Evolutionary conservation across 2,329 filamentous ascomycete species (phyloP).

Genomic region (Nemania sp.): DNA sequence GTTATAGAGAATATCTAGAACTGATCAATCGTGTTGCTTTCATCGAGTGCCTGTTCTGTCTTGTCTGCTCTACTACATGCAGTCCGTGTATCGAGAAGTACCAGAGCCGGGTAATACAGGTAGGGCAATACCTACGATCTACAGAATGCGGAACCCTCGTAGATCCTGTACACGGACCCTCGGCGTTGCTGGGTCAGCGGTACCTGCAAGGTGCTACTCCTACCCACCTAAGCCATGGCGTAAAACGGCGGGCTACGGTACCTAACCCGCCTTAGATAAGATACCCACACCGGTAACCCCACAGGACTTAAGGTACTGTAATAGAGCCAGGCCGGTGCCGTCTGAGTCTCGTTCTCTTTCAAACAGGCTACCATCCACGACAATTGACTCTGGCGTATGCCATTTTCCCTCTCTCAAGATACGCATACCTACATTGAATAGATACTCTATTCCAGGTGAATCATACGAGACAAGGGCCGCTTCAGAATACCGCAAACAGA

Average conservation of each 20-base stretch:
- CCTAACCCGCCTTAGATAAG: neutral
- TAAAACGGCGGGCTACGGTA: neutral
- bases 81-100: neutral
- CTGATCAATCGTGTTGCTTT: neutral
- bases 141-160: neutral
- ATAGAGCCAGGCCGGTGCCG: too few relatives aligned
- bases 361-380: too few relatives aligned
- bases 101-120: neutral
- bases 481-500: neutral
- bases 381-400: neutral
- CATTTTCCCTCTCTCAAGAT: too few relatives aligned
- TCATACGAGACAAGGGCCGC: neutral
- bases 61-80: neutral
- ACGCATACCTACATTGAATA: neutral
- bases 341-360: too few relatives aligned
- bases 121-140: neutral
- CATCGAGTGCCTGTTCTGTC: neutral
- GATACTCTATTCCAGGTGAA: neutral
- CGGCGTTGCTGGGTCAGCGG: slow-evolving; percentile 25
- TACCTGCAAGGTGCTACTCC: neutral
- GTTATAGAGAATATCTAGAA: neutral
- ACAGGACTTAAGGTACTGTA: neutral
- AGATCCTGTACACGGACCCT: slow-evolving; percentile 1
- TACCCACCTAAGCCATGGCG: neutral
- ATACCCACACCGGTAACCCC: neutral